These are phyloP conservation scores for Kingdonia uniflora DNA, from an alignment of 164 flowering plant species.

Conservation along the genomic window DNA sequence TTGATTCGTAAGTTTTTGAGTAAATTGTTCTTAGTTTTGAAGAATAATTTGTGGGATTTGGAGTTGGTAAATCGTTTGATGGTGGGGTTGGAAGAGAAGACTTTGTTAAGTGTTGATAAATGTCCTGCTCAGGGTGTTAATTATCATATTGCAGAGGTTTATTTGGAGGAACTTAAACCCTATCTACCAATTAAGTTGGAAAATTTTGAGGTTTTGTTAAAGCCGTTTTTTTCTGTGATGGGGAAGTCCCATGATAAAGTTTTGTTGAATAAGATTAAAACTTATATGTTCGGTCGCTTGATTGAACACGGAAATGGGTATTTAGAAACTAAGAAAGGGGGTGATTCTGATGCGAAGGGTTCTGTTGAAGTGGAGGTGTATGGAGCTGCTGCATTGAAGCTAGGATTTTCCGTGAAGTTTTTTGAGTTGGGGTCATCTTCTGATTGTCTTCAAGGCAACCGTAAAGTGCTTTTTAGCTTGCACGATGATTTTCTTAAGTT, in stretches of 20 bases:
- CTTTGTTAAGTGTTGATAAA: constrained; percentile 36
- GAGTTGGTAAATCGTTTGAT: constrained; percentile 24
- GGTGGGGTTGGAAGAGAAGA: constrained; percentile 33
- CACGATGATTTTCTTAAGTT: constrained; percentile 53
- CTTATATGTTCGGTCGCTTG: constrained; percentile 41
- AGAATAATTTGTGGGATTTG: constrained; percentile 47
- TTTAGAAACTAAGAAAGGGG: constrained; percentile 31
- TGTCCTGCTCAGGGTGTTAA: constrained; percentile 58
- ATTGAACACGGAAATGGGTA: constrained; percentile 31
- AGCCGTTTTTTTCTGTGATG: constrained; percentile 33
- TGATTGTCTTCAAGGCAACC: constrained; percentile 59
- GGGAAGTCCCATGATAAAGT: constrained; percentile 41
- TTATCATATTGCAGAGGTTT: constrained; percentile 61
- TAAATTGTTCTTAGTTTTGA: constrained; percentile 32
- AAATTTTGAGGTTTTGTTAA: constrained; percentile 27
- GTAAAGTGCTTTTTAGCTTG: constrained; percentile 58
- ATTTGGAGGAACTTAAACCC: constrained; percentile 50
- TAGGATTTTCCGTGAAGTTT: constrained; percentile 35
- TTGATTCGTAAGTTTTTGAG: constrained; percentile 52
- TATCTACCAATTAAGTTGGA: constrained; percentile 45
- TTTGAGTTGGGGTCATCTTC: constrained; percentile 48
- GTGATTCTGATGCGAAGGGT: constrained; percentile 12
- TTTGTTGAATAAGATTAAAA: constrained; percentile 42
- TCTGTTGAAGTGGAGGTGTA: constrained; percentile 26
- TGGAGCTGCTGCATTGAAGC: constrained; percentile 33